Base-by-base conservation (phyloP, 768 basidiomycete genomes). In the Mycena alexandri region DNA sequence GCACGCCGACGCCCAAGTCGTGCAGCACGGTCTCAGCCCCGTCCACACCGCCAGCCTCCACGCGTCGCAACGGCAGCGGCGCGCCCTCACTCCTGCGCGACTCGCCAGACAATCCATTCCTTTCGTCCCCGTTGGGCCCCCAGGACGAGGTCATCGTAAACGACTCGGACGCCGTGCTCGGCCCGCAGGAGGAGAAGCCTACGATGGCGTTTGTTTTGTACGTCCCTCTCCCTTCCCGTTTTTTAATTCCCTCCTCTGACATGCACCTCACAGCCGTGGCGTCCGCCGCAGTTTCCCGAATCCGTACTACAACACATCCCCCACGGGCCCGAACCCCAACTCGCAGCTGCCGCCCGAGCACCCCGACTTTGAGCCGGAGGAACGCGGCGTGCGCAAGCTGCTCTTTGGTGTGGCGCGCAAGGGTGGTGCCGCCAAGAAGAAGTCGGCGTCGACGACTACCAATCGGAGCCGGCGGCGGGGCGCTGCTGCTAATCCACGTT, bases 201-300 rank as follows among this genome's bases (percentile, higher is more conserved):
- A 91, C 85, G 3, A 79, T 93, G 57, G 87, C 87, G 29, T 90
- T 90, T 73, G 92, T 93, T 52, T 93, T 93, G 91, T 93, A 76
- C 73, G 90, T 86, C 5, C n/a, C 13, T 22, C 34, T 50, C 53
- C 54, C 14, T 22, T 24, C 55, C 34, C 42, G 22, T 10, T 22
- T 41, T 29, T n/a, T n/a, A n/a, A n/a, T n/a, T n/a, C n/a, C n/a
- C n/a, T n/a, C n/a, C n/a, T n/a, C n/a, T 36, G 21, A 29, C 24
- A 41, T 16, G 44, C 50, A 46, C 58, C 46, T 63, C 59, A 8
- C 61, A 93, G 91, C 83, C 92, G 92, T 44, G 91, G 92, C 53
- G 86, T 87, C 42, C 87, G 87, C 55, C 84, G 87, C 22, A 80
- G 79, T 8, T 88, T 89, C 73, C 84, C 85, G 9, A 93, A 93